These are phyloP conservation scores for Aspergillus incahuasiensis DNA, from an alignment of 495 filamentous ascomycete genomes.

Conservation along the genomic window DNA sequence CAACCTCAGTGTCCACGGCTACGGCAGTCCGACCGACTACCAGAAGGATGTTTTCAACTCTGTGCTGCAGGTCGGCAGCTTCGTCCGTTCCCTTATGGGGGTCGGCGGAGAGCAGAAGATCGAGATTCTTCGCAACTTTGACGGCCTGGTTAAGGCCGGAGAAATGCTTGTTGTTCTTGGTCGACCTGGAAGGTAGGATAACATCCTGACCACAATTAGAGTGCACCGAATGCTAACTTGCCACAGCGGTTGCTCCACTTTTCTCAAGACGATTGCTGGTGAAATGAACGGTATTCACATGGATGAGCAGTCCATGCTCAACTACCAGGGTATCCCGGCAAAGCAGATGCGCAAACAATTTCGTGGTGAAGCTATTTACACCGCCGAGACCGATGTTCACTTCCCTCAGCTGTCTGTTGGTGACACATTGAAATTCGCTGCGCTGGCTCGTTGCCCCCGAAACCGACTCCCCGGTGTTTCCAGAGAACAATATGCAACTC, in stretches of 20 bases:
- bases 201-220: background rate
- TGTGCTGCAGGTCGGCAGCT: slow-evolving; percentile 50
- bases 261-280: slow-evolving; percentile 68
- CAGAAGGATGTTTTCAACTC: slow-evolving; percentile 76
- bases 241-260: slow-evolving; percentile 61
- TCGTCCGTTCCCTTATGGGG: slow-evolving; percentile 41
- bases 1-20: slow-evolving; percentile 72
- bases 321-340: slow-evolving; percentile 73
- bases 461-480: slow-evolving; percentile 47
- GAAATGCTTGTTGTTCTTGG: slow-evolving; percentile 82
- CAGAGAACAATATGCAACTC: slow-evolving; percentile 40
- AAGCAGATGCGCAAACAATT: slow-evolving; percentile 63
- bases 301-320: slow-evolving; percentile 51
- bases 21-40: slow-evolving; percentile 71
- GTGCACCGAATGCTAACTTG: slow-evolving; percentile 9
- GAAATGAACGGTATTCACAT: slow-evolving; percentile 70
- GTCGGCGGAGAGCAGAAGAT: slow-evolving; percentile 53
- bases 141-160: slow-evolving; percentile 66
- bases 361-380: slow-evolving; percentile 66
- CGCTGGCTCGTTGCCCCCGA: slow-evolving; percentile 46
- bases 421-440: slow-evolving; percentile 61
- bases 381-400: slow-evolving; percentile 62
- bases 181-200: slow-evolving; percentile 53
- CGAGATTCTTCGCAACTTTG: slow-evolving; percentile 67
- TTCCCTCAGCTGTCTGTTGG: slow-evolving; percentile 64